phyloP scores from a whole-genome alignment of 192 early-diverging fungal species.

The Coemansia sp. region DNA sequence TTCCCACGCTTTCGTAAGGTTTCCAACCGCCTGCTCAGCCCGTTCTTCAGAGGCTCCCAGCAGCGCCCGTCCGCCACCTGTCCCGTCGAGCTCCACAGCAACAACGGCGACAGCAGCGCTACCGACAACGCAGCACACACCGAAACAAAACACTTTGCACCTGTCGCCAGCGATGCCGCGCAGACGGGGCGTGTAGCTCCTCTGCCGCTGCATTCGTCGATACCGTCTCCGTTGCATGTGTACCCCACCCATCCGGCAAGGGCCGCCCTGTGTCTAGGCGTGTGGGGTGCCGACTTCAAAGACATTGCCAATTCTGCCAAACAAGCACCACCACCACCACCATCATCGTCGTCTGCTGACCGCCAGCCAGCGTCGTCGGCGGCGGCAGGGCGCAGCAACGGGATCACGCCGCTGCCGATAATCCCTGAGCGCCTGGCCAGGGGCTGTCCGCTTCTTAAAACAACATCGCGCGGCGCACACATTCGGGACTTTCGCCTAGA shows the following conservation, averaged over 20 bases:
- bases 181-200: neutral
- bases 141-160: neutral
- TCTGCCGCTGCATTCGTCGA: neutral
- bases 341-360: slow-evolving; percentile 8
- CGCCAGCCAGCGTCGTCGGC: neutral
- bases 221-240: slow-evolving; percentile 9
- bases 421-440: slow-evolving; percentile 41
- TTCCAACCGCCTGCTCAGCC: slow-evolving; percentile 29
- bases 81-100: slow-evolving; percentile 14
- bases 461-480: slow-evolving; percentile 42
- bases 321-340: neutral
- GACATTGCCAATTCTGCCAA: slow-evolving; percentile 1
- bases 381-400: neutral
- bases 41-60: slow-evolving; percentile 35
- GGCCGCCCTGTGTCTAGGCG: slow-evolving; percentile 38
- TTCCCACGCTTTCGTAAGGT: slow-evolving; percentile 46
- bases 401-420: slow-evolving; percentile 18
- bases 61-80: slow-evolving; percentile 16
- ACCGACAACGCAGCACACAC: neutral
- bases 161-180: neutral
- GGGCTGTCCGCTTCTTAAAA: slow-evolving; percentile 51
- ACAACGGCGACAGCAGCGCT: neutral
- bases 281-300: neutral
- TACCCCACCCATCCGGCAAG: slow-evolving; percentile 22
- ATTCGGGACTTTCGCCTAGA: slow-evolving; percentile 52